These are phyloP conservation scores for Ambispora gerdemannii DNA, from an alignment of 192 early-diverging fungal species.

Conservation along the genomic window DNA sequence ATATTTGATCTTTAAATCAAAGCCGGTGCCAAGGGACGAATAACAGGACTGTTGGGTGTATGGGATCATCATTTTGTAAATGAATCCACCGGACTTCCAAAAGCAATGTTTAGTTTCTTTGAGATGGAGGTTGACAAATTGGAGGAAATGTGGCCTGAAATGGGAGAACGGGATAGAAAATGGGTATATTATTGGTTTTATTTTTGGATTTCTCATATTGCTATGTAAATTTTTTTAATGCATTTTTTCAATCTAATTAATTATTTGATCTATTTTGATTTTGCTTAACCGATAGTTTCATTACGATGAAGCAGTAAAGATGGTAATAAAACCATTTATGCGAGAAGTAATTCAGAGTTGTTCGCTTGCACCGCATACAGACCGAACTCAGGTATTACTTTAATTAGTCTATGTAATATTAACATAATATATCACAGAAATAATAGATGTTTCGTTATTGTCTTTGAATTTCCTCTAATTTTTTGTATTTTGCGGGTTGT, in stretches of 20 bases:
- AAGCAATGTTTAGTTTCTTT: slow-evolving; percentile 46
- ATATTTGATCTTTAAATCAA: background rate
- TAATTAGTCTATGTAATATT: background rate
- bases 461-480: slow-evolving; percentile 1
- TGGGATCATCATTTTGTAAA: slow-evolving; percentile 44
- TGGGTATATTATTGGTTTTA: too few species aligned
- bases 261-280: background rate
- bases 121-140: slow-evolving; percentile 57
- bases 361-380: slow-evolving; percentile 30
- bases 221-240: background rate
- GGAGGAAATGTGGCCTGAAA: slow-evolving; percentile 54
- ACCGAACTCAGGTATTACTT: background rate
- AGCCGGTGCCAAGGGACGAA: slow-evolving; percentile 54
- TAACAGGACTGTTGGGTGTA: slow-evolving; percentile 48
- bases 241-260: background rate
- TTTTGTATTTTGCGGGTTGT: background rate
- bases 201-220: slow-evolving; percentile 2
- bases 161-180: slow-evolving; percentile 43
- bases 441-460: background rate
- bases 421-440: background rate
- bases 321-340: slow-evolving; percentile 44
- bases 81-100: slow-evolving; percentile 40
- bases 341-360: slow-evolving; percentile 40
- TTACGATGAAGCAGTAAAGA: slow-evolving; percentile 40
- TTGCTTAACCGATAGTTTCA: slow-evolving; percentile 40